Percentiles rank a stretch among this genome's conserved stretches.
These are phyloP conservation scores for Crithidia expoeki DNA, from an alignment of 208 protist genomes.

Conservation along the genomic window DNA sequence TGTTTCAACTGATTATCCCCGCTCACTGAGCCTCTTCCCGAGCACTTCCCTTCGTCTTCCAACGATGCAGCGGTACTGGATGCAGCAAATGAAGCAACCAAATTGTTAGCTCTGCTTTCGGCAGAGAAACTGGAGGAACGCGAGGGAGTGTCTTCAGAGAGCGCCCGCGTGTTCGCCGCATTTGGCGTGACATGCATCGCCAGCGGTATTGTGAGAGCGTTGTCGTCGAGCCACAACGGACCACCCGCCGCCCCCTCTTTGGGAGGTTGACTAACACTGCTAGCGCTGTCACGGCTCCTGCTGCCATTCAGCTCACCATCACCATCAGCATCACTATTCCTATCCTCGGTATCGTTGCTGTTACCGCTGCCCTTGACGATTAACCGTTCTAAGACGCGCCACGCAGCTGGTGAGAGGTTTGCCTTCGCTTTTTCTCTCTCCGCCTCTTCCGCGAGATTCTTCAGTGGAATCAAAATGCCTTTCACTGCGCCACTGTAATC, in stretches of 20 bases:
- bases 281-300: background rate
- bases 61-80: no score
- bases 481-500: background rate
- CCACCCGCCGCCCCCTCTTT: background rate
- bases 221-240: background rate
- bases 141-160: background rate
- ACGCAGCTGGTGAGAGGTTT: constrained; percentile 11
- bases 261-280: background rate
- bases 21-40: no score
- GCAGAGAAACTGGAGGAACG: background rate
- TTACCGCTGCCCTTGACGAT: background rate
- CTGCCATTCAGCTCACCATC: background rate
- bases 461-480: background rate
- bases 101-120: background rate
- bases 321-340: no score
- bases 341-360: background rate
- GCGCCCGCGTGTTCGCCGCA: constrained; percentile 4
- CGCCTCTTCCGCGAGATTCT: background rate
- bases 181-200: constrained; percentile 1
- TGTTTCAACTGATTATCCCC: background rate
- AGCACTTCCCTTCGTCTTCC: background rate
- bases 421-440: constrained; percentile 3
- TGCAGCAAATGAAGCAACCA: no score
- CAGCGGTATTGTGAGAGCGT: background rate
- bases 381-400: background rate